phyloP scores from a whole-genome alignment of 1,284 basidiomycete genomes.

The Blastosporella zonata region DNA sequence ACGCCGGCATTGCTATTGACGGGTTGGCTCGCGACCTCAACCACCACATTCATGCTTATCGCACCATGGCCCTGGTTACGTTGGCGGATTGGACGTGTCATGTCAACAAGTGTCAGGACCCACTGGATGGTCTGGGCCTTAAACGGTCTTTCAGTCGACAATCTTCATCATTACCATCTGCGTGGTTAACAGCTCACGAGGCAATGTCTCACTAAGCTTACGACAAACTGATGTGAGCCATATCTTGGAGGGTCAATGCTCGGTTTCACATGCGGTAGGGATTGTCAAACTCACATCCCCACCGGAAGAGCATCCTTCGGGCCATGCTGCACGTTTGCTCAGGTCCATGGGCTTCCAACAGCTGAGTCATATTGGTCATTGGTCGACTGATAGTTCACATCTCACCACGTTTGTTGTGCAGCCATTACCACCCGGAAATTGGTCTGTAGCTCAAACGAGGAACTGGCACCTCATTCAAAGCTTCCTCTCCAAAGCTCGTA shows the following conservation, averaged over 20 bases:
- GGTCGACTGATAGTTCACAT: not conserved
- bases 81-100: conserved; percentile 31
- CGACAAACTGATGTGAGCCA: conserved; percentile 15
- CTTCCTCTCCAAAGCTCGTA: not conserved
- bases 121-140: conserved; percentile 19
- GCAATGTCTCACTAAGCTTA: conserved; percentile 1
- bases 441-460: not conserved
- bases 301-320: not conserved
- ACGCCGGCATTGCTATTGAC: conserved; percentile 23
- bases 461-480: conserved; percentile 1
- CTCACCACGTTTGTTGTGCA: not conserved
- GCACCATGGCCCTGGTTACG: conserved; percentile 27
- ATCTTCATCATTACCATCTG: conserved; percentile 8
- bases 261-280: conserved; percentile 3
- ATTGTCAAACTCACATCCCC: not conserved
- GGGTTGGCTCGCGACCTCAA: conserved; percentile 28
- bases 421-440: not conserved
- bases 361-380: conserved; percentile 6
- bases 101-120: conserved; percentile 23
- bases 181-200: conserved; percentile 14
- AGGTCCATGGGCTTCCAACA: not conserved
- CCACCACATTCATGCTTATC: conserved; percentile 28
- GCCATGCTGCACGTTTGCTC: not conserved
- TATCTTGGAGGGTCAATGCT: conserved; percentile 15
- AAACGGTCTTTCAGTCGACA: conserved; percentile 2